A percentile compares a stretch with the other conserved stretches of the same genome.
phyloP scores from a whole-genome alignment of 371 early-diverging fungal species.

The Circinella umbellata region DNA sequence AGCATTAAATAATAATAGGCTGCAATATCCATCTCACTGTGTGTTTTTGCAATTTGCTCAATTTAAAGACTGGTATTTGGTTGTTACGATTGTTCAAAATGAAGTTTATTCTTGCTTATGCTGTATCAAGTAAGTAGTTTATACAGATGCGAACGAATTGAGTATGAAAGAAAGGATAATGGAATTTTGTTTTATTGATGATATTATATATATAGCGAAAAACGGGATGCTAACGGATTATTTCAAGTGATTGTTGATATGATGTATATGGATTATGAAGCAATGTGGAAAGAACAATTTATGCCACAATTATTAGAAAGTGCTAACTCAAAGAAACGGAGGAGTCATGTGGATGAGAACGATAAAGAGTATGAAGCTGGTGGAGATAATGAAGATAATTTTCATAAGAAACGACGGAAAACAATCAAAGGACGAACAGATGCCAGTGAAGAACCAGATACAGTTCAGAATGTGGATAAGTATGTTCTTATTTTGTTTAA shows the following conservation, averaged over 20 bases:
- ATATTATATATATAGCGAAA: conserved; percentile 27
- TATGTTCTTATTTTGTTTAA: conserved; percentile 9
- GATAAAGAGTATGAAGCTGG: neutral
- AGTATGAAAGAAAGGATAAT: too few relatives aligned
- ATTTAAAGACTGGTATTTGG: conserved; percentile 56
- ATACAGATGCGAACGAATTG: too few relatives aligned
- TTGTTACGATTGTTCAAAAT: conserved; percentile 45
- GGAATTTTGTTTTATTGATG: neutral
- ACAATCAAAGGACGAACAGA: conserved; percentile 4
- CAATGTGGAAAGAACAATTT: conserved; percentile 47
- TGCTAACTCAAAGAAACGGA: conserved; percentile 11
- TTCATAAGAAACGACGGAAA: conserved; percentile 21
- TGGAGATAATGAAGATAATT: neutral
- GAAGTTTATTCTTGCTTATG: conserved; percentile 51
- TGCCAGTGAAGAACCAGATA: conserved; percentile 3
- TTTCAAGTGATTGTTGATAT: conserved; percentile 44
- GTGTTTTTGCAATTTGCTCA: conserved; percentile 54
- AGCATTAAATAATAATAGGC: neutral
- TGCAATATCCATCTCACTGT: conserved; percentile 48
- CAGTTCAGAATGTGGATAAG: conserved; percentile 30
- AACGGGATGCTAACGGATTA: conserved; percentile 37
- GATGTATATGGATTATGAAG: conserved; percentile 40
- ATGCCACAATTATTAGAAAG: conserved; percentile 2
- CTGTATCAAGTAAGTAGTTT: conserved; percentile 41
- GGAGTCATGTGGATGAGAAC: conserved; percentile 10